phyloP scores from a whole-genome alignment of 768 basidiomycete species.

The Pholiota molesta region DNA sequence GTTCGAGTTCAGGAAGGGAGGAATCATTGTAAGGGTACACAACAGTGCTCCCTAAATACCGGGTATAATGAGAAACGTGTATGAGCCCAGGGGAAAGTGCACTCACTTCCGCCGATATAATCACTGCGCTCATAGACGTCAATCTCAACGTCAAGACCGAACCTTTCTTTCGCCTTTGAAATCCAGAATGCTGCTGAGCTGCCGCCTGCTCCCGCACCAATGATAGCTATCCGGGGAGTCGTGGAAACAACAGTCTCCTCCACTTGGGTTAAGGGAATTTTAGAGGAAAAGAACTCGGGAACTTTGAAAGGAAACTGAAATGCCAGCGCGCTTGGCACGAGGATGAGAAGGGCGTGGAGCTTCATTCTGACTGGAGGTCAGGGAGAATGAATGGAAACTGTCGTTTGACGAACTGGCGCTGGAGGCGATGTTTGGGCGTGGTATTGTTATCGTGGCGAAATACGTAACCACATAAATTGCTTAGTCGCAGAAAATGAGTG shows the following conservation, averaged over 20 bases:
- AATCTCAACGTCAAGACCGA: conserved; percentile 69
- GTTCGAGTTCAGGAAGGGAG: conserved; percentile 66
- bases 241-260: conserved; percentile 19
- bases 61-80: conserved; percentile 6
- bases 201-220: conserved; percentile 91
- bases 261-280: conserved; percentile 19
- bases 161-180: conserved; percentile 72
- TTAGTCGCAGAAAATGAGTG: not conserved
- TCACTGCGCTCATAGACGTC: conserved; percentile 81
- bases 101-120: conserved; percentile 88
- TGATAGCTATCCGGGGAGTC: conserved; percentile 73
- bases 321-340: conserved; percentile 36
- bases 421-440: conserved; percentile 3
- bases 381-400: not conserved
- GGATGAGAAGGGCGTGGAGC: conserved; percentile 27
- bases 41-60: conserved; percentile 66
- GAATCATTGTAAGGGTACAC: conserved; percentile 73
- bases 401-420: not conserved
- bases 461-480: conserved; percentile 7
- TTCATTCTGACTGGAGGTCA: conserved; percentile 21
- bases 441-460: not conserved
- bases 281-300: conserved; percentile 51
- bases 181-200: conserved; percentile 87
- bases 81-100: conserved; percentile 2
- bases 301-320: conserved; percentile 59